Conservation (phyloP, 2,329 filamentous ascomycete genomes). For the Didymella lethalis region DNA sequence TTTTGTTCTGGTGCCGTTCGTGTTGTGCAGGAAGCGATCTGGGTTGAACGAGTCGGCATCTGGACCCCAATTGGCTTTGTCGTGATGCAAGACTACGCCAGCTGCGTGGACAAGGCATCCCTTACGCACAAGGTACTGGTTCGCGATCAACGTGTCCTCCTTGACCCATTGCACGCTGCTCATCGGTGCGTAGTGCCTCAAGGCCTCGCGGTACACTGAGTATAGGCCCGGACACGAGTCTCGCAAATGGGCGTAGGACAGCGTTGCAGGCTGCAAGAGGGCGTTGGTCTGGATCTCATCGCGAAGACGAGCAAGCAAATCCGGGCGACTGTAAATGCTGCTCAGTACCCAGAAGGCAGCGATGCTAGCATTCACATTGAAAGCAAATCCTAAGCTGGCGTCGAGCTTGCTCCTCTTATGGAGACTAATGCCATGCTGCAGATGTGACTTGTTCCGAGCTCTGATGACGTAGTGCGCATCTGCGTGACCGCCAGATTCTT, state of each 20-base stretch:
- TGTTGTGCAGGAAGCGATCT: background rate
- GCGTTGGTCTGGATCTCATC: background rate
- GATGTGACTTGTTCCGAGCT: background rate
- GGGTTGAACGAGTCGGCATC: background rate
- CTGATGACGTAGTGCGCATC: background rate
- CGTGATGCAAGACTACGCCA: background rate
- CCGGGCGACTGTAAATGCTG: background rate
- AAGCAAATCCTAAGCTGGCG: background rate
- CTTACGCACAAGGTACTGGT: background rate
- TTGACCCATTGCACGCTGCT: background rate
- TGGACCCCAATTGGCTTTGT: background rate
- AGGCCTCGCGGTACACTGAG: background rate
- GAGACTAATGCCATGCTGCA: background rate
- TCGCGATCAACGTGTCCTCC: background rate
- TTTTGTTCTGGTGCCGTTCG: background rate
- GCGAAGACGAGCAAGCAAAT: background rate
- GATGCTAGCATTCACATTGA: background rate
- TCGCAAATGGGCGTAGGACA: background rate
- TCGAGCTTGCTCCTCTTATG: background rate
- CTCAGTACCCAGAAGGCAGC: background rate
- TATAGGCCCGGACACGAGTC: background rate
- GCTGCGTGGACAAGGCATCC: background rate
- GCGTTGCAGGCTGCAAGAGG: background rate
- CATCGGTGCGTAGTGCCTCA: background rate
- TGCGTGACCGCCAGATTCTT: background rate